Conservation (phyloP, 2,329 filamentous ascomycete genomes). For the Pseudocercospora pini-densiflorae region DNA sequence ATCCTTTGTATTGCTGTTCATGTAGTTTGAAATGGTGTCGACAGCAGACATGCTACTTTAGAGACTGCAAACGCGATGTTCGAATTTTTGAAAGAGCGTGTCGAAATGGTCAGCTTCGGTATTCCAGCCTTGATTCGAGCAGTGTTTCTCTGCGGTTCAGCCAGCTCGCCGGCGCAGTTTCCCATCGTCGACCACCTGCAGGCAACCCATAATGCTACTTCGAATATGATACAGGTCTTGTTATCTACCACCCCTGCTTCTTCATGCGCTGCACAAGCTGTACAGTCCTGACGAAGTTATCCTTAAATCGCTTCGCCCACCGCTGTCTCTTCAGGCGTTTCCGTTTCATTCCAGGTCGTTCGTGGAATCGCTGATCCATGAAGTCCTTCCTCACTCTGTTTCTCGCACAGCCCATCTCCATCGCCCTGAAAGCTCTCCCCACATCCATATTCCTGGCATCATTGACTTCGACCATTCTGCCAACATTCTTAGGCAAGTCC, state of each 20-base stretch:
- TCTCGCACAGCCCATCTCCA: constrained; percentile 50
- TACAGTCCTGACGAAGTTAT: constrained; percentile 68
- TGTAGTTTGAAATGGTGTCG: too few species aligned
- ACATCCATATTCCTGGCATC: constrained; percentile 47
- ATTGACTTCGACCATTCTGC: constrained; percentile 47
- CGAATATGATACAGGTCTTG: neutral
- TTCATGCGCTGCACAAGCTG: constrained; percentile 70
- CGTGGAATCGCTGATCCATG: constrained; percentile 69
- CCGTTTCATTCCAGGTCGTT: constrained; percentile 74
- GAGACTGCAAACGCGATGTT: neutral
- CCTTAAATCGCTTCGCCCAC: constrained; percentile 71
- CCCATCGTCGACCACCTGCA: neutral
- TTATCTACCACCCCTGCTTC: constrained; percentile 73
- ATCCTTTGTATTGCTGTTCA: neutral
- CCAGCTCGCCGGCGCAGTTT: neutral
- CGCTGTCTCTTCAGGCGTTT: constrained; percentile 74
- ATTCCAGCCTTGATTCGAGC: neutral
- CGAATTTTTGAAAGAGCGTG: neutral
- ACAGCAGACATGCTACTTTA: too few species aligned
- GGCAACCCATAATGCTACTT: neutral
- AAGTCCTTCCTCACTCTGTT: constrained; percentile 66
- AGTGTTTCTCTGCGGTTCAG: neutral
- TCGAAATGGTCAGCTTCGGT: neutral
- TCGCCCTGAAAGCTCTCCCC: constrained; percentile 50
- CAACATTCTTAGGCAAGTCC: constrained; percentile 45